Conservation (phyloP, 2,329 filamentous ascomycete genomes). For the Aspergillus pseudotamarii region DNA sequence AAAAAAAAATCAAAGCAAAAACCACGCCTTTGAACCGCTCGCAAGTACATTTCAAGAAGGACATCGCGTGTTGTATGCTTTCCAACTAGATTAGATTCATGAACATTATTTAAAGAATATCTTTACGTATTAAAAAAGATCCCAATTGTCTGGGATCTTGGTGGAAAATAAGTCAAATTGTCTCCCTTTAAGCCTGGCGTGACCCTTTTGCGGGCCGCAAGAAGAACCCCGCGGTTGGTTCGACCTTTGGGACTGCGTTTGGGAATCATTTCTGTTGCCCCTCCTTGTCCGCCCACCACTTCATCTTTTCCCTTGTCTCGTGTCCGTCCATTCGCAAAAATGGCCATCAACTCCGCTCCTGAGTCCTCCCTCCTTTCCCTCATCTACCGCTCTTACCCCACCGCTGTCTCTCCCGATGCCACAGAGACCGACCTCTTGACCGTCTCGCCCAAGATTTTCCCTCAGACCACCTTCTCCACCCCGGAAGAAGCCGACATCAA, state of each 20-base stretch:
- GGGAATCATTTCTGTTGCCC: constrained; percentile 28
- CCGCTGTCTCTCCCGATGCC: constrained; percentile 41
- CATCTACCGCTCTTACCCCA: constrained; percentile 49
- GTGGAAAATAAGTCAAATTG: constrained; percentile 19
- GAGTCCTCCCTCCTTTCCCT: constrained; percentile 48
- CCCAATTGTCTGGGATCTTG: constrained; percentile 21
- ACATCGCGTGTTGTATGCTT: neutral
- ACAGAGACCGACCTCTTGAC: constrained; percentile 48
- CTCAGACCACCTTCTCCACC: constrained; percentile 70
- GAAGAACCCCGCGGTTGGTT: constrained; percentile 22
- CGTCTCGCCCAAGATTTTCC: constrained; percentile 65
- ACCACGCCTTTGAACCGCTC: neutral
- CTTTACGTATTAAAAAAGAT: constrained; percentile 12
- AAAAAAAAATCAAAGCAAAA: constrained; percentile 4
- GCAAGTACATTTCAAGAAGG: neutral
- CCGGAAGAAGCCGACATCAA: constrained; percentile 84
- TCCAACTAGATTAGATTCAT: neutral
- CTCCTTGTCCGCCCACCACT: constrained; percentile 27
- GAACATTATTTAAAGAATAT: neutral
- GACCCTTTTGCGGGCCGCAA: constrained; percentile 22
- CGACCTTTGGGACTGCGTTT: constrained; percentile 9
- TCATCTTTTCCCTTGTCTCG: constrained; percentile 18
- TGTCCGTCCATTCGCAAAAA: constrained; percentile 25
- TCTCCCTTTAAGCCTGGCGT: constrained; percentile 17
- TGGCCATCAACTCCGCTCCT: constrained; percentile 37